Evolutionary conservation across 441 rosid species (phyloP).

Genomic region (Eruca vesicaria): DNA sequence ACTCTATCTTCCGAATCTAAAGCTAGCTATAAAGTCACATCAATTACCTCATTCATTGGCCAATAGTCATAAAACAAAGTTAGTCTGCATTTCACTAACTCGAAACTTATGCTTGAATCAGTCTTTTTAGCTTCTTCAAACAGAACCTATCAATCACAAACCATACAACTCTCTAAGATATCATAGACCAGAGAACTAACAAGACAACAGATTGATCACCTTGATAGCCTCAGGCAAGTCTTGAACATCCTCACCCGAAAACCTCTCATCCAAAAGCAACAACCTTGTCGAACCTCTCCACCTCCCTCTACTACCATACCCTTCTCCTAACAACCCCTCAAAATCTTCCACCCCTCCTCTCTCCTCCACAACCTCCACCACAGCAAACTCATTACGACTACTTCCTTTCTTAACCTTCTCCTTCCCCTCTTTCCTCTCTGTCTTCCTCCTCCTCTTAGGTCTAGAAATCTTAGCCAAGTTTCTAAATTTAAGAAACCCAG

Average conservation of each 20-base stretch:
- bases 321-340: constrained; percentile 73
- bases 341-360: constrained; percentile 45
- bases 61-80: constrained; percentile 85
- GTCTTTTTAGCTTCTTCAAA: constrained; percentile 46
- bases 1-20: constrained; percentile 3
- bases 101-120: constrained; percentile 40
- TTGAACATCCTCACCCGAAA: constrained; percentile 46
- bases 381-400: constrained; percentile 40
- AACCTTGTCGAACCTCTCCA: constrained; percentile 89
- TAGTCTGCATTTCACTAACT: constrained; percentile 80
- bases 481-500: constrained; percentile 70
- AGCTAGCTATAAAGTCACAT: neutral
- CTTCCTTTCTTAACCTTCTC: constrained; percentile 17
- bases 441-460: constrained; percentile 60
- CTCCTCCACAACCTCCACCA: constrained; percentile 66
- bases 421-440: constrained; percentile 18
- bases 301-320: constrained; percentile 50
- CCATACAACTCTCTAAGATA: neutral
- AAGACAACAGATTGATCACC: constrained; percentile 41
- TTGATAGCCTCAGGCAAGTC: constrained; percentile 84
- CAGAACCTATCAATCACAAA: constrained; percentile 48
- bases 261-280: constrained; percentile 85
- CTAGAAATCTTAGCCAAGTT: constrained; percentile 80
- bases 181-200: neutral
- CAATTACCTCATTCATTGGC: constrained; percentile 87